phyloP scores from a whole-genome alignment of 495 filamentous ascomycete species.

The Xylaria nigripes region DNA sequence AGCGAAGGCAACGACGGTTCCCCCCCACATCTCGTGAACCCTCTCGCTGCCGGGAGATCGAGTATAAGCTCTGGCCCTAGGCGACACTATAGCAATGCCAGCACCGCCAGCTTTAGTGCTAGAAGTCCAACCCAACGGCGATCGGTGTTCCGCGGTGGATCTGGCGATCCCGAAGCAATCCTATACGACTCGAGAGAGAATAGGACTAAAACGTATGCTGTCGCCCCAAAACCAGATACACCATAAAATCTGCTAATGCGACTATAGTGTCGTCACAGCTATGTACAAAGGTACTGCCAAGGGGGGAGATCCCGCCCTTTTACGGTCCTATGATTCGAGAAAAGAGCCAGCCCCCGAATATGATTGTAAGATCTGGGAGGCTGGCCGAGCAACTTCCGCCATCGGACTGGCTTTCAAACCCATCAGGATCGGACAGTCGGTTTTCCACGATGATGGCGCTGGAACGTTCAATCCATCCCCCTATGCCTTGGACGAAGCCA shows the following conservation, averaged over 20 bases:
- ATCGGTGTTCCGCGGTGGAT: conserved; percentile 41
- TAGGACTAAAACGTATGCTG: conserved; percentile 81
- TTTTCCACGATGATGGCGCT: conserved; percentile 87
- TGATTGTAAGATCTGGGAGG: conserved; percentile 91
- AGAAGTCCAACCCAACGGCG: conserved; percentile 36
- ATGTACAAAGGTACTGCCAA: conserved; percentile 74
- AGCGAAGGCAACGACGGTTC: conserved; percentile 67
- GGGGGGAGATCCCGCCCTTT: conserved; percentile 56
- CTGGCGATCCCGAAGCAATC: conserved; percentile 53
- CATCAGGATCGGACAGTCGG: conserved; percentile 83
- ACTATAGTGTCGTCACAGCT: conserved; percentile 71
- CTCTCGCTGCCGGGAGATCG: conserved; percentile 30
- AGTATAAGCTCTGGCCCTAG: conserved; percentile 31
- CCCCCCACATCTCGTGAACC: conserved; percentile 18
- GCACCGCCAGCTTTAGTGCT: conserved; percentile 51
- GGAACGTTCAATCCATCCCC: conserved; percentile 90
- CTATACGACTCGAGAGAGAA: conserved; percentile 78
- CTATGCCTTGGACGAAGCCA: conserved; percentile 79
- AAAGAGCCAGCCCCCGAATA: conserved; percentile 83
- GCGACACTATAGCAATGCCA: conserved; percentile 52
- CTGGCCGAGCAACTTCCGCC: conserved; percentile 87
- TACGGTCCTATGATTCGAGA: conserved; percentile 90
- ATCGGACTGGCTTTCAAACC: conserved; percentile 93
- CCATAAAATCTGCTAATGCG: conserved; percentile 23
- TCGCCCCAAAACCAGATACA: background rate